Evolutionary conservation across 768 basidiomycete genomes (phyloP).

Genomic region (Trametes gibbosa): DNA sequence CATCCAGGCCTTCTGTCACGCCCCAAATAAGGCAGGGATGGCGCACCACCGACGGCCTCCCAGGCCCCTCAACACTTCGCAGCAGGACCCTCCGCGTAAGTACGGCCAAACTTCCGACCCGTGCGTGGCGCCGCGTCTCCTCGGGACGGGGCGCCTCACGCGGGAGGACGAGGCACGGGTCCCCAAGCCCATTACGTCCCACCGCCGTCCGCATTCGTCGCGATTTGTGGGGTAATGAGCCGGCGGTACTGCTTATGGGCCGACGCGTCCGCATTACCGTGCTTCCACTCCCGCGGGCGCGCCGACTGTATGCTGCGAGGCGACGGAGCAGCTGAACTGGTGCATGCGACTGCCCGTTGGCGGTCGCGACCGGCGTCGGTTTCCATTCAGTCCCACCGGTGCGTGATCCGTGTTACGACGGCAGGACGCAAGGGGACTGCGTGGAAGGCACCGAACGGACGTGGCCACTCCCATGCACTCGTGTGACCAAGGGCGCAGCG

Average conservation of each 20-base stretch:
- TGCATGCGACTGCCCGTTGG: background rate
- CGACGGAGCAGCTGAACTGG: background rate
- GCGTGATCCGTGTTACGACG: slow-evolving; percentile 6
- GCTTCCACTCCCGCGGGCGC: slow-evolving; percentile 3
- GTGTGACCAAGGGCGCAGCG: slow-evolving; percentile 2
- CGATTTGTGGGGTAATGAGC: background rate
- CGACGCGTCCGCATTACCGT: background rate
- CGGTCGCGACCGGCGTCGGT: background rate
- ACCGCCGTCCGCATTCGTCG: background rate
- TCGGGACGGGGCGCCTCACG: background rate
- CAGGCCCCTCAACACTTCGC: background rate
- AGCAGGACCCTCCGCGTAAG: background rate
- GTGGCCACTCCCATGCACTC: background rate
- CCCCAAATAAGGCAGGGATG: background rate
- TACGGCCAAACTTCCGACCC: too few relatives aligned
- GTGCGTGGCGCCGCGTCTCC: background rate
- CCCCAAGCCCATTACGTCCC: slow-evolving; percentile 9
- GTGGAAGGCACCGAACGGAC: background rate
- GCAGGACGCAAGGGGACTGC: background rate
- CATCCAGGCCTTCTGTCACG: slow-evolving; percentile 11
- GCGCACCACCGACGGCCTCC: background rate
- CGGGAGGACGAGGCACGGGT: background rate
- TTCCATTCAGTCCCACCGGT: slow-evolving; percentile 1
- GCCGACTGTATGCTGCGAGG: background rate
- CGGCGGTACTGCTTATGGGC: background rate